A percentile compares a stretch with the other conserved stretches of the same genome.
These are phyloP conservation scores for Quercus lobata DNA, from an alignment of 331 rosid genomes.

Conservation along the genomic window DNA sequence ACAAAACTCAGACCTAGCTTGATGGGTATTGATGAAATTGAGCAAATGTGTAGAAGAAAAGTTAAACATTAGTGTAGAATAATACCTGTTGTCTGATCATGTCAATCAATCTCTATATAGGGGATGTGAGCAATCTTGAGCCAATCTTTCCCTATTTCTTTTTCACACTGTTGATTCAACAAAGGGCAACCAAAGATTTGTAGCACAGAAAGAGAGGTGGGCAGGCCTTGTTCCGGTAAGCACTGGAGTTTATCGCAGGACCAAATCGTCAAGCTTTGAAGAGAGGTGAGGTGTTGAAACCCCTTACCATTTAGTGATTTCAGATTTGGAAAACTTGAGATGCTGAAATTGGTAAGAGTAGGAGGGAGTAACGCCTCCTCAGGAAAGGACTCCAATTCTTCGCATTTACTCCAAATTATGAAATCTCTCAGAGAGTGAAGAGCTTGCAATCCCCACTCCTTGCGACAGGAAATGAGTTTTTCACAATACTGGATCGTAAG, in stretches of 20 bases:
- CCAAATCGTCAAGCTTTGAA: background rate
- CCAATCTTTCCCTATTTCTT: constrained; percentile 1
- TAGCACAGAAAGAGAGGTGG: constrained; percentile 3
- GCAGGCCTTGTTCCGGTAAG: constrained; percentile 12
- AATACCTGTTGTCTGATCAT: background rate
- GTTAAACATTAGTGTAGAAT: too few species aligned
- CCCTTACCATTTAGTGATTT: background rate
- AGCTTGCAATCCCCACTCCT: constrained; percentile 1
- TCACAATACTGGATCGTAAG: background rate
- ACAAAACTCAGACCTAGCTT: too few species aligned
- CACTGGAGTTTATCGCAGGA: background rate
- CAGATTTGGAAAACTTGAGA: background rate
- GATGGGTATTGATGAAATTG: too few species aligned
- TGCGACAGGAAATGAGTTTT: background rate
- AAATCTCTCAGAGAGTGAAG: background rate
- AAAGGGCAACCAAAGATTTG: background rate
- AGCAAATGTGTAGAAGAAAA: too few species aligned
- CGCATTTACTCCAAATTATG: background rate
- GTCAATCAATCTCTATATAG: background rate
- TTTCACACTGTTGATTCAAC: background rate
- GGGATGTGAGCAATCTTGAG: constrained; percentile 2
- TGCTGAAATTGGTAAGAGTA: background rate
- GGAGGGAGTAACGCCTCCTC: constrained; percentile 26
- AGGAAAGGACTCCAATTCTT: constrained; percentile 22
- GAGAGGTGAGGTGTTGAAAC: constrained; percentile 21